Conservation (phyloP, 495 filamentous ascomycete genomes). For the Daldinia concentrica region DNA sequence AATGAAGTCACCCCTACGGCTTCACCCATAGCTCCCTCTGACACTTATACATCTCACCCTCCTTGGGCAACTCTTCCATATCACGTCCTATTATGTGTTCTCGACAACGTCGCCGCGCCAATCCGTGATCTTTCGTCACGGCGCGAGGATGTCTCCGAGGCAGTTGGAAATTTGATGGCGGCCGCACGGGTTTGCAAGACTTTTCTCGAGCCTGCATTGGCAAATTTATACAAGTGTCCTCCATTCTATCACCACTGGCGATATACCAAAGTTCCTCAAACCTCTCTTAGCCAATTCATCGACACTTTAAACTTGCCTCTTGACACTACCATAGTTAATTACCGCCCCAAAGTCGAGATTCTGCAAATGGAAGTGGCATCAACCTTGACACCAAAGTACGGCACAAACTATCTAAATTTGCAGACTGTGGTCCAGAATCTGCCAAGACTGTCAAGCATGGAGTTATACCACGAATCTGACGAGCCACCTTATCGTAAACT, state of each 20-base stretch:
- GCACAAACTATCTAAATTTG: conserved; percentile 55
- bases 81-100: conserved; percentile 73
- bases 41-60: conserved; percentile 56
- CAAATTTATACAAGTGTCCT: conserved; percentile 75
- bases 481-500: conserved; percentile 63
- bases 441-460: conserved; percentile 61
- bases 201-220: conserved; percentile 78
- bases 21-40: neutral
- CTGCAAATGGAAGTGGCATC: conserved; percentile 70
- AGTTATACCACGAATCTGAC: conserved; percentile 64
- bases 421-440: conserved; percentile 52
- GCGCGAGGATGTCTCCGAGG: conserved; percentile 39
- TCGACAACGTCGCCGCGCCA: conserved; percentile 70
- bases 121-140: conserved; percentile 62
- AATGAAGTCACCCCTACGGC: conserved; percentile 10
- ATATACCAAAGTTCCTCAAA: conserved; percentile 54
- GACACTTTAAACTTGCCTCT: conserved; percentile 32
- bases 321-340: conserved; percentile 52
- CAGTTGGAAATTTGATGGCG: conserved; percentile 67
- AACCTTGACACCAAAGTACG: conserved; percentile 43
- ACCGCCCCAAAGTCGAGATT: conserved; percentile 74
- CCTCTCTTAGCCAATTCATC: conserved; percentile 57
- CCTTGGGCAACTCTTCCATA: conserved; percentile 78
- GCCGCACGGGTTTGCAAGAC: conserved; percentile 68
- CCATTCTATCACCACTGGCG: conserved; percentile 56